These are phyloP conservation scores for Aegilops speltoides DNA, from an alignment of 176 grass and related monocot species.

Conservation along the genomic window DNA sequence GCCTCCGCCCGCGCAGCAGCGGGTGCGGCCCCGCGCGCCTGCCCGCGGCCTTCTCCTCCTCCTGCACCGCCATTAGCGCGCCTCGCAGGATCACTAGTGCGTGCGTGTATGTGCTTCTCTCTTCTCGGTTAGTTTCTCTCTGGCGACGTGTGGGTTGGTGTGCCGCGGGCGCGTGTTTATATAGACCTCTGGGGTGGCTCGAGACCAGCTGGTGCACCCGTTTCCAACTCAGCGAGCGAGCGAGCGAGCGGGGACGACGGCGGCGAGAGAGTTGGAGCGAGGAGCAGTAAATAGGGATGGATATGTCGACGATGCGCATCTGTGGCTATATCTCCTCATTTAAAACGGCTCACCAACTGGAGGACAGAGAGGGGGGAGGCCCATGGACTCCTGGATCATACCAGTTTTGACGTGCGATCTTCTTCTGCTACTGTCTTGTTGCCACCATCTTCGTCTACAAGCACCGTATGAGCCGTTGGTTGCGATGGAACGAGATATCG, in stretches of 20 bases:
- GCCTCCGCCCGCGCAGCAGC: conserved; percentile 55
- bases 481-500: too few species aligned
- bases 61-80: conserved; percentile 27
- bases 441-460: not conserved
- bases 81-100: not conserved
- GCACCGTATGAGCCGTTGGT: too few species aligned
- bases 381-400: not conserved
- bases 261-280: not conserved
- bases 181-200: conserved; percentile 4
- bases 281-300: not conserved
- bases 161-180: not conserved
- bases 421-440: not conserved
- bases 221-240: not conserved
- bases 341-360: conserved; percentile 12
- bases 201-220: not conserved
- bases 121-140: not conserved
- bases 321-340: not conserved
- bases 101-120: not conserved
- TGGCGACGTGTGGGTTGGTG: conserved; percentile 10
- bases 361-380: not conserved
- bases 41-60: not conserved
- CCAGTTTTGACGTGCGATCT: not conserved
- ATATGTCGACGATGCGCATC: not conserved
- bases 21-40: conserved; percentile 31
- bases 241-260: not conserved